Evolutionary conservation across 257 asterid species (phyloP).

Genomic region (Gentiana dahurica): DNA sequence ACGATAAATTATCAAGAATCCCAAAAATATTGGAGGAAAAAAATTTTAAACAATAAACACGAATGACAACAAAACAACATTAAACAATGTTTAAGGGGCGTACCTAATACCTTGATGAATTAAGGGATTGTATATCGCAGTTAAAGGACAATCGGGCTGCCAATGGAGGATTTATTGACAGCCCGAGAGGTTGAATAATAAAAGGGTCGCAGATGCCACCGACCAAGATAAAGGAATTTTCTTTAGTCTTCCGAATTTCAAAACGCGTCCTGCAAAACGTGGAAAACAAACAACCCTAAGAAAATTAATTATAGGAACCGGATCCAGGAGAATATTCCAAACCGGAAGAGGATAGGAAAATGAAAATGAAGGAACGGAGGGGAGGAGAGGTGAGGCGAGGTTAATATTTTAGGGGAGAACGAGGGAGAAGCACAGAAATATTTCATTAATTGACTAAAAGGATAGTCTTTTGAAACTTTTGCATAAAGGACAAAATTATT

Average conservation of each 20-base stretch:
- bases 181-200: constrained; percentile 15
- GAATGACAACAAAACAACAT: constrained; percentile 3
- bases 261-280: constrained; percentile 15
- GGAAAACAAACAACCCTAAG: not conserved
- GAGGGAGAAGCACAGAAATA: too few species aligned
- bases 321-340: too few species aligned
- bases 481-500: too few species aligned
- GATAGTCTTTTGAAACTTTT: too few species aligned
- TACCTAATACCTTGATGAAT: constrained; percentile 6
- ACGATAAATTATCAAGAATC: not conserved
- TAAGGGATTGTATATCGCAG: not conserved
- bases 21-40: not conserved
- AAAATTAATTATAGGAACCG: too few species aligned
- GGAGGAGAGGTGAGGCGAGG: too few species aligned
- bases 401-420: too few species aligned
- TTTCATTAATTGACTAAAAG: too few species aligned
- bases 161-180: constrained; percentile 28
- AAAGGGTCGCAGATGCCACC: constrained; percentile 2
- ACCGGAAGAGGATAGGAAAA: too few species aligned
- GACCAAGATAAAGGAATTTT: constrained; percentile 8
- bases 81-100: not conserved
- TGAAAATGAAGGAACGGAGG: too few species aligned
- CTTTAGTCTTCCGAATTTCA: not conserved
- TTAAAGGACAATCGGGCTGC: constrained; percentile 20
- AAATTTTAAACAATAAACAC: not conserved